Evolutionary conservation across 768 basidiomycete species (phyloP).

Genomic region (Kwoniella europaea): DNA sequence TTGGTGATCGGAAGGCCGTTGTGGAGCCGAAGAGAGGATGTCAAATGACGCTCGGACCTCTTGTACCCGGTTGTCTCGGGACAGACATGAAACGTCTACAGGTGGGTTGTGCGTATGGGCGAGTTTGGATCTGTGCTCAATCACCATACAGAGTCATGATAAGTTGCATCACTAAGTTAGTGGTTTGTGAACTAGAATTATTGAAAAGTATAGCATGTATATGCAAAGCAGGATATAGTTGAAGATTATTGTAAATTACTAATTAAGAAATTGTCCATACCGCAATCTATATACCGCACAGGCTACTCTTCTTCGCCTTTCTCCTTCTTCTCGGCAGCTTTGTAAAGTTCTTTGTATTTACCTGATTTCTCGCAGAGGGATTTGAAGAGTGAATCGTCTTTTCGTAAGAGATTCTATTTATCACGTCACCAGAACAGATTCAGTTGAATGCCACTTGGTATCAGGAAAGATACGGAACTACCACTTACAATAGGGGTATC

Average conservation of each 20-base stretch:
- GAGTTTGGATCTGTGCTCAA: no score
- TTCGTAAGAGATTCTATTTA: slow-evolving; percentile 47
- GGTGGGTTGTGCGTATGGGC: not conserved
- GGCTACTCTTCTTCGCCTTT: slow-evolving; percentile 8
- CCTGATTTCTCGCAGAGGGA: slow-evolving; percentile 56
- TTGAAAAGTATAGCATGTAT: no score
- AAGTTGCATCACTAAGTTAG: no score
- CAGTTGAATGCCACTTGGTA: no score
- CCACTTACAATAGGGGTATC: slow-evolving; percentile 51
- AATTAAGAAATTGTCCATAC: no score
- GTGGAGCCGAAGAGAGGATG: not conserved
- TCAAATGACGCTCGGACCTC: not conserved
- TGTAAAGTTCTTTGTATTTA: slow-evolving; percentile 53
- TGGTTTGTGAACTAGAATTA: no score
- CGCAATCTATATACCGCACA: no score
- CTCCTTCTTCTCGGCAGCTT: slow-evolving; percentile 53
- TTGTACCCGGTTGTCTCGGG: not conserved
- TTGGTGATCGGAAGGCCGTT: not conserved
- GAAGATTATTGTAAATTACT: no score
- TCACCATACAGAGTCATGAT: no score
- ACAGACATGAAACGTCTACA: slow-evolving; percentile 2
- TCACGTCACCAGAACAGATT: no score
- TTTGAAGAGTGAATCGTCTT: slow-evolving; percentile 52
- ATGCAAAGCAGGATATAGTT: no score
- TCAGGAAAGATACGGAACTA: no score